Evolutionary conservation across 192 early-diverging fungal genomes (phyloP).

Genomic region (Dissophora ornata): DNA sequence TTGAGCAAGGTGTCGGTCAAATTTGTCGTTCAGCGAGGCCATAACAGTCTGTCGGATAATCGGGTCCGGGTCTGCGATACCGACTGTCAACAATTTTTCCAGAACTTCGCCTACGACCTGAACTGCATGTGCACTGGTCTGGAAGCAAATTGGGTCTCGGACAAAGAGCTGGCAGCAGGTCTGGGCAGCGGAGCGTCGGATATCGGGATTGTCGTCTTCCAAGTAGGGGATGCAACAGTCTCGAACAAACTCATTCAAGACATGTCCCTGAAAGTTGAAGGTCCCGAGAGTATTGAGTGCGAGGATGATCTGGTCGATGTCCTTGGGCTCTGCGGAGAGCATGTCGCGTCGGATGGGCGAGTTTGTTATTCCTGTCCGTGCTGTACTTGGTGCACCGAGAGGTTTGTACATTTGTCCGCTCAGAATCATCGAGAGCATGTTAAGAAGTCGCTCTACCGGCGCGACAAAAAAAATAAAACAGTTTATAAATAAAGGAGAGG

Average conservation of each 20-base stretch:
- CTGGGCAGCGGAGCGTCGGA: slow-evolving; percentile 86
- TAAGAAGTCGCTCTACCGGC: slow-evolving; percentile 88
- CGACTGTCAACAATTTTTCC: slow-evolving; percentile 89
- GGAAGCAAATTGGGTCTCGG: slow-evolving; percentile 84
- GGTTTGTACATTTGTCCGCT: slow-evolving; percentile 83
- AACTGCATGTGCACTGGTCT: slow-evolving; percentile 78
- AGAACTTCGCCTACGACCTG: slow-evolving; percentile 88
- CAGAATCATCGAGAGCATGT: slow-evolving; percentile 88
- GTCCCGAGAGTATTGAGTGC: slow-evolving; percentile 85
- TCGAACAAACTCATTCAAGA: slow-evolving; percentile 90
- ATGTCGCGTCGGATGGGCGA: slow-evolving; percentile 49
- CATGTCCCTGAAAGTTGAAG: slow-evolving; percentile 87
- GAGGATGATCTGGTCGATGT: slow-evolving; percentile 80
- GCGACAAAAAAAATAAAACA: too few species aligned
- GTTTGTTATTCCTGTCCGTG: slow-evolving; percentile 10
- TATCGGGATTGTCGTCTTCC: slow-evolving; percentile 78
- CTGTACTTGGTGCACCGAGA: slow-evolving; percentile 70
- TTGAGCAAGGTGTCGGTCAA: slow-evolving; percentile 91
- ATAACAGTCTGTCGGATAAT: slow-evolving; percentile 82
- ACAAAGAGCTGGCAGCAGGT: slow-evolving; percentile 87
- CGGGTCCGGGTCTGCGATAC: slow-evolving; percentile 87
- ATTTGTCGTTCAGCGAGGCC: slow-evolving; percentile 79
- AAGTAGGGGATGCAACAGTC: slow-evolving; percentile 87
- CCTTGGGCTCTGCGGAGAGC: slow-evolving; percentile 65
- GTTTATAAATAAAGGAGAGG: too few species aligned